A percentile compares a stretch with the other conserved stretches of the same genome.
These are phyloP conservation scores for Talaromyces sp. DNA, from an alignment of 2,329 filamentous ascomycete species.

Conservation along the genomic window DNA sequence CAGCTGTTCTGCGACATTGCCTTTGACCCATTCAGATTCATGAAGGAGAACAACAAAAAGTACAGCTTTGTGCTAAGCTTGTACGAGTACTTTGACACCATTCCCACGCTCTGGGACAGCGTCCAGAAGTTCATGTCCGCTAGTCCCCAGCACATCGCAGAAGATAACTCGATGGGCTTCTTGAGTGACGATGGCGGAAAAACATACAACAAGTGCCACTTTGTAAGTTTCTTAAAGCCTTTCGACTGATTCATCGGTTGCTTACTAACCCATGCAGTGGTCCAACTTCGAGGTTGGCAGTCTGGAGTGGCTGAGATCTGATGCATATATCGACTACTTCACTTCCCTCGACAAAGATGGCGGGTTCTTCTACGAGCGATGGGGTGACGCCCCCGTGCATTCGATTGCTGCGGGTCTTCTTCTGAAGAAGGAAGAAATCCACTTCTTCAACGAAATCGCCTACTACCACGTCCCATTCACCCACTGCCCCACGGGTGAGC, in stretches of 20 bases:
- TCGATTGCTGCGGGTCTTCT: conserved; percentile 89
- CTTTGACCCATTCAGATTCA: conserved; percentile 94
- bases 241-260: background rate
- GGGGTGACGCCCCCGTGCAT: conserved; percentile 96
- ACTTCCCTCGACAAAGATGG: conserved; percentile 81
- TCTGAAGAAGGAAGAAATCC: conserved; percentile 86
- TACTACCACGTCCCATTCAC: conserved; percentile 98
- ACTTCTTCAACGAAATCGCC: conserved; percentile 98
- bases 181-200: conserved; percentile 87
- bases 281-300: conserved; percentile 98
- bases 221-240: conserved; percentile 55
- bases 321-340: conserved; percentile 88
- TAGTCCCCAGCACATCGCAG: conserved; percentile 79
- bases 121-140: conserved; percentile 89
- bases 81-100: conserved; percentile 95
- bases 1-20: conserved; percentile 94
- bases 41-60: conserved; percentile 95
- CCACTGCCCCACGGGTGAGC: conserved; percentile 89
- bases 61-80: conserved; percentile 95
- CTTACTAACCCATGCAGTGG: conserved; percentile 57
- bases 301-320: conserved; percentile 85
- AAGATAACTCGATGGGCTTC: conserved; percentile 84
- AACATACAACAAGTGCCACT: conserved; percentile 95
- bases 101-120: conserved; percentile 92
- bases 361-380: conserved; percentile 98